phyloP scores from a whole-genome alignment of 2,329 filamentous ascomycete species.

The Colletotrichum abscissum region DNA sequence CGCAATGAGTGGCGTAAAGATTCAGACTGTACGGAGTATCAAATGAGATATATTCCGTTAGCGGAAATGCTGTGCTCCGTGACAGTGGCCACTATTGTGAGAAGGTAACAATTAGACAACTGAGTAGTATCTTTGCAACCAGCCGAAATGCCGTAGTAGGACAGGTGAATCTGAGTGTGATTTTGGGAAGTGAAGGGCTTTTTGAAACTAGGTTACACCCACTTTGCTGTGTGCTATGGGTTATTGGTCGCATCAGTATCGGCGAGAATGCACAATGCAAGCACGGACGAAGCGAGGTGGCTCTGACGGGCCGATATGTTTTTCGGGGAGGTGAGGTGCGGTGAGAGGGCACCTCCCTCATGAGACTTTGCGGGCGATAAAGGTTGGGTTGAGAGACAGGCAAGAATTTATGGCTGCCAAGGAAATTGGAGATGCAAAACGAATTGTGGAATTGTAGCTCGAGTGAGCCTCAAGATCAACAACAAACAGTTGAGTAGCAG shows the following conservation, averaged over 20 bases:
- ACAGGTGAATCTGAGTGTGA: not conserved
- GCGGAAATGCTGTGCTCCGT: too few relatives aligned
- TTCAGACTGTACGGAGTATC: too few relatives aligned
- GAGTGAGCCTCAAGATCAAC: not conserved
- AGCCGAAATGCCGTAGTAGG: not conserved
- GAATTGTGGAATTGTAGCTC: not conserved
- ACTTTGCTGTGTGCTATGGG: not conserved
- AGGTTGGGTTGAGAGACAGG: not conserved
- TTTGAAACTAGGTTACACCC: not conserved
- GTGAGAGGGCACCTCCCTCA: not conserved
- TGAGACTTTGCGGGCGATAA: not conserved
- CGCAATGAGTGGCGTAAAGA: not conserved
- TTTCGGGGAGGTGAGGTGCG: not conserved
- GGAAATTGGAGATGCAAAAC: not conserved
- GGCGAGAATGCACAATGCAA: not conserved
- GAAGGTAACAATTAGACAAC: not conserved
- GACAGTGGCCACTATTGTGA: too few relatives aligned
- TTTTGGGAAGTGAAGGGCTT: not conserved
- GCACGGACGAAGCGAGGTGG: not conserved
- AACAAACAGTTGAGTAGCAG: not conserved
- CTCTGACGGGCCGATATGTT: not conserved
- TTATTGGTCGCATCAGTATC: not conserved
- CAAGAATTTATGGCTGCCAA: not conserved
- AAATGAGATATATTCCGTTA: too few relatives aligned
- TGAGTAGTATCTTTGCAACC: not conserved